Evolutionary conservation across 129 eudicot species (phyloP), one percentile per base, ranked within the genome.

Genomic region (Rutidosis leptorrhynchoides): DNA sequence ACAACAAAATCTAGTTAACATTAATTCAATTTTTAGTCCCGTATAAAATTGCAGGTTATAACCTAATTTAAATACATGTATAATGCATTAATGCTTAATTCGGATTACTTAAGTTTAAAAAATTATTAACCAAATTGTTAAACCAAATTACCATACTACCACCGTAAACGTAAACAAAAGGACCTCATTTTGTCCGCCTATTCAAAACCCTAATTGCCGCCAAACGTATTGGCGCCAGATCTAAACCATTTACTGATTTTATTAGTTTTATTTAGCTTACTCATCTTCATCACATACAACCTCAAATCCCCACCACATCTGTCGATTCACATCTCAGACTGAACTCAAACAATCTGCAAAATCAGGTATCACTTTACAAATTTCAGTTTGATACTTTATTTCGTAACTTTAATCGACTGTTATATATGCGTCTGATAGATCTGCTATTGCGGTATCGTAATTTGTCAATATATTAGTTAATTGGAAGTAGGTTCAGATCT

Each of bases 171-270:
- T 0, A 56, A 9, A n/a, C 58, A 1, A 16, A 11, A 68, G 2
- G 1, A 7, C 30, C 33, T 7, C 52, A 0, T 45, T 45, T 33
- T 48, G 51, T 69, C 46, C 6, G 40, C 25, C 46, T 60, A 68
- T 48, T 37, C 75, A 75, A 76, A 80, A 68, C 82, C 85, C 85
- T 84, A 71, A 43, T 80, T 80, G 85, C 89, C 89, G 89, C 89
- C 85, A 84, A 74, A 28, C 63, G 5, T 48, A 40, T 80, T 84
- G 74, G 86, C 86, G 86, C 86, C 73, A 82, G 67, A 67, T 65
- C 76, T 69, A 25, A 33, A 65, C 32, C 23, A 56, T 15, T 57
- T 11, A 43, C 26, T 54, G 3, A 22, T 21, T 9, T 23, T 24
- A 12, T 55, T 9, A 20, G 27, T 21, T 8, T 25, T 2, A 37